Base-by-base conservation (phyloP, 2,329 filamentous ascomycete species). In the Apiospora kogelbergensis region DNA sequence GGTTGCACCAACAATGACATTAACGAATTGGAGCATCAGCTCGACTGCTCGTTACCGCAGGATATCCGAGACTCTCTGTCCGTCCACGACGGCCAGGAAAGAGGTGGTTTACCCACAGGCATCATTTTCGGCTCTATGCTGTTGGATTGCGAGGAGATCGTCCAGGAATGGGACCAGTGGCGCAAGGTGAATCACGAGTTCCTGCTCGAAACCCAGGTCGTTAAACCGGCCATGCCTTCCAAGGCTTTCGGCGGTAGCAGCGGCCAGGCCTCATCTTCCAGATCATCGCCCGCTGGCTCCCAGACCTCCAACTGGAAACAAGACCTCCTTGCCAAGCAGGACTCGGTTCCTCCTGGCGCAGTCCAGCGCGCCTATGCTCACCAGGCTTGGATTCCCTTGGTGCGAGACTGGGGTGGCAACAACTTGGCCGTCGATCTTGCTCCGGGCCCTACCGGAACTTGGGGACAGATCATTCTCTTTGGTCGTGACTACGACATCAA, bases 401-500 rank as follows among this genome's bases (percentile, higher is more conserved):
- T 95, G 69, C 93, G 96, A 74, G 96, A 99, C 80, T 99, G 96
- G 96, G 96, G 96, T 79, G 96, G 96, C 81, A 99, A 99, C 88
- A 97, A 97, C 84, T 86, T 99, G 76, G 95, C 95, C 22, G 89
- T 98, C 63, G 96, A 99, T 80, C 85, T 99, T 69, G 93, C 95
- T 7, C 96, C 96, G 26, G 96, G 96, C 2, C 93, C 95, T 11
- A 88, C 89, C 63, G 96, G 96, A 46, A 92, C 91, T 79, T 99
- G 96, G 95, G 96, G 96, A 67, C 96, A 99, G 80, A 90, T 99
- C 73, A 97, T 99, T 76, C 87, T 99, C 71, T 98, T 97, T 79
- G 96, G 96, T 66, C 93, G 96, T 70, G 96, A 99, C 82, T 99
- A 97, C 81, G 96, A 99, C 79, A 97, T 93, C 81, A 99, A 99